Base-by-base conservation (phyloP, 257 asterid genomes). In the Cordia subcordata region DNA sequence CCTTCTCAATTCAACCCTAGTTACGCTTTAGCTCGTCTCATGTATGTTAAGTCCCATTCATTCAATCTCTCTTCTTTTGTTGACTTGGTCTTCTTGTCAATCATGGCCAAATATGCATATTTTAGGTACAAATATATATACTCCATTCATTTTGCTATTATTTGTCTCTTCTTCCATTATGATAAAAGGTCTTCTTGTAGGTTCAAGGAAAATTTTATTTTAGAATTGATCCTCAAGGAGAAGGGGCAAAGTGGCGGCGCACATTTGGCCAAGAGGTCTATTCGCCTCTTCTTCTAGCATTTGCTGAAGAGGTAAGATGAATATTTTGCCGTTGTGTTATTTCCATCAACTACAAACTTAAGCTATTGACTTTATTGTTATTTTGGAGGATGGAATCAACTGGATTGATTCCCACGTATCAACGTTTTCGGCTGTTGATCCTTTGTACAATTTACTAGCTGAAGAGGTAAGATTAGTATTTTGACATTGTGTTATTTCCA, bases 231-330 rank as follows among this genome's bases (percentile, higher is more conserved):
- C 83, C 86, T 42, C 90, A 58, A 18, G 88, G 95, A 58, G 88
- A 78, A 73, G 95, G 95, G 55, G 93, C 95, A 16, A 86, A 78
- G 68, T 86, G 95, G 95, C 89, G 95, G 37, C 92, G 95, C 49
- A 71, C 84, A 50, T 79, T 73, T 69, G 95, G 95, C 22, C 95
- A 86, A 70, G 92, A 86, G 79, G 54, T 86, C 39, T 86, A 81
- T 72, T 83, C 95, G 57, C 95, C 95, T 39, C 76, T 83, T 42
- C 82, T 86, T 58, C 74, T 86, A 61, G 95, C 96, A 61, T 88
- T 88, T 73, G 66, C 90, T 52, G 86, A 83, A 66, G 87, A 79
- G 85, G 96, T 83, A 68, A 52, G n/a, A 13, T 18, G 53, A n/a
- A n/a, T n/a, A n/a, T n/a, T 16, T 57, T 23, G 47, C 47, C 40